Base-by-base conservation (phyloP, 495 filamentous ascomycete species). In the Penicillium flavigenum region DNA sequence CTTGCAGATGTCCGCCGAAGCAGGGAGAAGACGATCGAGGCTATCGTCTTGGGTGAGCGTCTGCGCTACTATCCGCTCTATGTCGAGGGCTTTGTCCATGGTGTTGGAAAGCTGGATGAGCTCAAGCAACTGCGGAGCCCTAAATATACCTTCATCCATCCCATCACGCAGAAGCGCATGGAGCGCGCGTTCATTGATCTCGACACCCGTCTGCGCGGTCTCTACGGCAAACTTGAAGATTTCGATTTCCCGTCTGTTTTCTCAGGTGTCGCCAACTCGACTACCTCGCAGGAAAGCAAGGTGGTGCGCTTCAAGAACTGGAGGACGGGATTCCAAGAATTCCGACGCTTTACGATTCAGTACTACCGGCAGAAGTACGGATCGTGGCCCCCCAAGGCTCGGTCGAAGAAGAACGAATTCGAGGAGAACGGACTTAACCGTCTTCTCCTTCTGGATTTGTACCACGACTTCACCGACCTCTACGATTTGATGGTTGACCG, bases 211-310 rank as follows among this genome's bases (percentile, higher is more conserved):
- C 76, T 87, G 27, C 80, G 82, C 31, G 84, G 81, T 36, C 80
- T 90, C 51, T 84, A 88, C 48, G 73, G 76, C 27, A 85, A 88
- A 14, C 76, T 98, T 31, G 79, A 87, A 45, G 81, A 87, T 51
- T 98, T 98, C 59, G 91, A 96, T 44, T 98, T 96, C 65, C 91
- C 95, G 0, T 87, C 89, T 2, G 72, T 97, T 6, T 98, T 95
- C 70, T 83, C 89, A n/a, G 95, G 94, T 39, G 80, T 90, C 55
- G 91, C 89, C 54, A 91, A 87, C 62, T 92, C 89, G 7, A 89
- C 84, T 11, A 88, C 86, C 0, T 82, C 79, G 27, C 79, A 71
- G 4, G 91, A 94, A 63, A 84, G 85, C 66, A 92, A 87, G 68
- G 71, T 85, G 20, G 78, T 96, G 46, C 82, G 82, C n/a, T 98